Conservation (phyloP, 345 rosid genomes). For the Brassica juncea region DNA sequence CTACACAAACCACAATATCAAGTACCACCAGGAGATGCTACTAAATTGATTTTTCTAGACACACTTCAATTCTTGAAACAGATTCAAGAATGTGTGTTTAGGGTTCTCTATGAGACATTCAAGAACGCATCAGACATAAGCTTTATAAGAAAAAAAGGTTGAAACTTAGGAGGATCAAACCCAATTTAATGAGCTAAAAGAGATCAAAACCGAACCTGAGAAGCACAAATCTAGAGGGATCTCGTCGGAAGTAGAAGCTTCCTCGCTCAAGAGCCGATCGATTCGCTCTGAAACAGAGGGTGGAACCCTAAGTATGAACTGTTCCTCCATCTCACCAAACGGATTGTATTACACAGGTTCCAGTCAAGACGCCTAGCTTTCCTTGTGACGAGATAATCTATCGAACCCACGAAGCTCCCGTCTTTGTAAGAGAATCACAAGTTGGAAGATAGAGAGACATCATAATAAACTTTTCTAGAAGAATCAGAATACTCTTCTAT, state of each 20-base stretch:
- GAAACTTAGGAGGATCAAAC: not conserved
- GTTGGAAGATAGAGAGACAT: not conserved
- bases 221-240: constrained; percentile 81
- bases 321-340: constrained; percentile 71
- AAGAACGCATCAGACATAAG: not conserved
- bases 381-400: not conserved
- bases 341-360: not conserved
- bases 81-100: not conserved
- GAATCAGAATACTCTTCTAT: not conserved
- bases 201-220: constrained; percentile 53
- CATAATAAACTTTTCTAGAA: not conserved
- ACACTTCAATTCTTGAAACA: not conserved
- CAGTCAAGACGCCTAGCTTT: not conserved
- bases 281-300: constrained; percentile 82
- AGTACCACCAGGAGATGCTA: not conserved
- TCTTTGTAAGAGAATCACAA: not conserved
- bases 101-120: not conserved
- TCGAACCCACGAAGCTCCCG: not conserved
- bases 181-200: not conserved
- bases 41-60: not conserved
- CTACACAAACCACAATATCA: not conserved
- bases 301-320: constrained; percentile 90
- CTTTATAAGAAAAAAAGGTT: not conserved
- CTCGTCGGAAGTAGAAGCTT: constrained; percentile 67
- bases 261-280: constrained; percentile 70